Percentiles rank a stretch among this genome's conserved stretches.
These are phyloP conservation scores for Aureobasidium sp. DNA, from an alignment of 2,329 filamentous ascomycete species.

Conservation along the genomic window DNA sequence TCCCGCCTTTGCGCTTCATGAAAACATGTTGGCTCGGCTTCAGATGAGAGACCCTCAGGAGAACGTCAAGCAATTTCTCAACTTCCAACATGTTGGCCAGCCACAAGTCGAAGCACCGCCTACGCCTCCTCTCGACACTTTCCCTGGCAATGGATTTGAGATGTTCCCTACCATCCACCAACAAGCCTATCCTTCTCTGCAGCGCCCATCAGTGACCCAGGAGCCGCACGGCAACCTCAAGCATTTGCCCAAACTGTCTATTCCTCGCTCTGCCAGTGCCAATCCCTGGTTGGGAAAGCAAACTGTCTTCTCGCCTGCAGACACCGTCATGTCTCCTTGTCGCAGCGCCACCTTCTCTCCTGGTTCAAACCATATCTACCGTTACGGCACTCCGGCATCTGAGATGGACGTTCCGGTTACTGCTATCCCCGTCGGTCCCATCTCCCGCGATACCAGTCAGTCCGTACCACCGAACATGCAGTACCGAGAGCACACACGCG, in stretches of 20 bases:
- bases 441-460: constrained; percentile 73
- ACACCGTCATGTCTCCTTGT: constrained; percentile 36
- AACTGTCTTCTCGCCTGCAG: constrained; percentile 20
- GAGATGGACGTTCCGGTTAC: constrained; percentile 85
- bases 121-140: constrained; percentile 52
- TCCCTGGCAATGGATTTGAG: constrained; percentile 39
- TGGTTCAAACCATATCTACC: constrained; percentile 51
- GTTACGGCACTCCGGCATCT: constrained; percentile 79
- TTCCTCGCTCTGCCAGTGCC: constrained; percentile 40
- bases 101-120: constrained; percentile 50
- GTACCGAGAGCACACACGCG: constrained; percentile 49
- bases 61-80: constrained; percentile 85
- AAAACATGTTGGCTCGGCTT: constrained; percentile 63
- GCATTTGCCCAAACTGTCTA: constrained; percentile 50
- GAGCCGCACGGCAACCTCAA: constrained; percentile 46
- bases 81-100: constrained; percentile 63
- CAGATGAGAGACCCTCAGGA: constrained; percentile 77
- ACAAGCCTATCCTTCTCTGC: constrained; percentile 29
- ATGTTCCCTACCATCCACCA: constrained; percentile 42
- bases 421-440: constrained; percentile 60
- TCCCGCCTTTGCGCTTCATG: constrained; percentile 61
- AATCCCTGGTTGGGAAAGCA: constrained; percentile 30
- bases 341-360: constrained; percentile 45
- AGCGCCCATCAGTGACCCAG: constrained; percentile 35
- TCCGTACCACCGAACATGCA: constrained; percentile 93